Evolutionary conservation across 768 basidiomycete species (phyloP).

Genomic region (Termitomyces bulborhizus): DNA sequence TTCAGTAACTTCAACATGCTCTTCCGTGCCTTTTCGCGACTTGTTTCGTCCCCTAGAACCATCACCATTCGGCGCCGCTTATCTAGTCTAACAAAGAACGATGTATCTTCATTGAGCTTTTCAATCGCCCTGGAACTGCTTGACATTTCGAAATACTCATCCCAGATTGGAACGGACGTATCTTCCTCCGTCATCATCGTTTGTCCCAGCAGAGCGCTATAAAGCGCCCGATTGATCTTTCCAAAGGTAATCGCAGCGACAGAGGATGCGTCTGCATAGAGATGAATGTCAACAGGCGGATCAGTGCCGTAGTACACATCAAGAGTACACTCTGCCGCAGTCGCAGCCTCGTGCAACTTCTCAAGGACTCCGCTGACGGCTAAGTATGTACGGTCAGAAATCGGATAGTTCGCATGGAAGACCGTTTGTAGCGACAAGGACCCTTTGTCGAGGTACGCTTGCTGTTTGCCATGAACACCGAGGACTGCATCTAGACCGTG

Average conservation of each 20-base stretch:
- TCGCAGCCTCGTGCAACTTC: slow-evolving; percentile 16
- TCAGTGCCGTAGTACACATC: slow-evolving; percentile 20
- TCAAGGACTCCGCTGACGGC: slow-evolving; percentile 32
- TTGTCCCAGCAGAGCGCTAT: slow-evolving; percentile 31
- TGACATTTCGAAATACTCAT: slow-evolving; percentile 39
- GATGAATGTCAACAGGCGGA: slow-evolving; percentile 29
- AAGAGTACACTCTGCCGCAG: slow-evolving; percentile 25
- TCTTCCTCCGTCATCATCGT: slow-evolving; percentile 23
- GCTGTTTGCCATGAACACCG: slow-evolving; percentile 21
- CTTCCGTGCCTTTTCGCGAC: slow-evolving; percentile 24
- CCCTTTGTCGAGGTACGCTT: slow-evolving; percentile 30
- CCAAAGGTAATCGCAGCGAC: slow-evolving; percentile 28
- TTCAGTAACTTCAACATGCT: slow-evolving; percentile 30
- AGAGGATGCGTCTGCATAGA: slow-evolving; percentile 23
- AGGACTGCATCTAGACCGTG: slow-evolving; percentile 23
- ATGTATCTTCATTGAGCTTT: slow-evolving; percentile 25
- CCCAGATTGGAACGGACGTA: slow-evolving; percentile 31
- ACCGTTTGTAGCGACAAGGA: slow-evolving; percentile 31
- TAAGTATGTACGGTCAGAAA: slow-evolving; percentile 26
- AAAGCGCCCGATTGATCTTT: slow-evolving; percentile 29
- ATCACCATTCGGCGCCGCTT: slow-evolving; percentile 28
- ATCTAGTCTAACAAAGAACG: slow-evolving; percentile 35
- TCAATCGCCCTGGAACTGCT: slow-evolving; percentile 32
- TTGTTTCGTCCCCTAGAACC: slow-evolving; percentile 29
- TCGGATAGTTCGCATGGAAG: slow-evolving; percentile 32